Evolutionary conservation across 768 basidiomycete genomes (phyloP).

Genomic region (Boletus reticuloceps): DNA sequence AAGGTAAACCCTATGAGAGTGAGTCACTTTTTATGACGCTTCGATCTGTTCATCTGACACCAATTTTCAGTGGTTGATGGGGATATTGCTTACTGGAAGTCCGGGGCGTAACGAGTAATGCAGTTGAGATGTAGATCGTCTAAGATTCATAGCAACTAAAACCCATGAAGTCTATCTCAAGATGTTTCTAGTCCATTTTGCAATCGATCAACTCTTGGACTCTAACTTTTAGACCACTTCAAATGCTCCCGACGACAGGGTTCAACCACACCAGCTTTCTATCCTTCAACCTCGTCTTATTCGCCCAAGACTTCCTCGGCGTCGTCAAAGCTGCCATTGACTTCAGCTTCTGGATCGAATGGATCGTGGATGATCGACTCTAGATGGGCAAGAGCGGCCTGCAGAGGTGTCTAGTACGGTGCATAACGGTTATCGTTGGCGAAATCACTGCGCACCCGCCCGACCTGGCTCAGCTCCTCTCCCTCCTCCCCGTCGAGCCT

Average conservation of each 20-base stretch:
- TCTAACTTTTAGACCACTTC: not conserved
- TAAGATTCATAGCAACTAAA: not conserved
- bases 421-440: conserved; percentile 70
- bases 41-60: conserved; percentile 5
- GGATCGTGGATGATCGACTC: conserved; percentile 78
- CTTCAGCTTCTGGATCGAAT: conserved; percentile 9
- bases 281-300: conserved; percentile 10
- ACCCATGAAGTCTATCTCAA: not conserved
- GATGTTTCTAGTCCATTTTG: not conserved
- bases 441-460: conserved; percentile 93
- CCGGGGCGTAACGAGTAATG: conserved; percentile 45
- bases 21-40: conserved; percentile 28
- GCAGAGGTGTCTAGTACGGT: conserved; percentile 71
- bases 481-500: conserved; percentile 55
- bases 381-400: conserved; percentile 82
- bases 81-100: conserved; percentile 91
- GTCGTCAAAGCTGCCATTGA: conserved; percentile 16
- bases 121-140: not conserved
- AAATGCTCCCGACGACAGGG: too few species aligned
- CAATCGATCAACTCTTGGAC: not conserved
- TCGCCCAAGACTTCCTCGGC: too few species aligned
- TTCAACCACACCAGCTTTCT: not conserved
- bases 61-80: conserved; percentile 69
- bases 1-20: conserved; percentile 98
- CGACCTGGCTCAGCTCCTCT: conserved; percentile 81